These are phyloP conservation scores for Craterostigma plantagineum DNA, from an alignment of 257 asterid genomes.

Conservation along the genomic window DNA sequence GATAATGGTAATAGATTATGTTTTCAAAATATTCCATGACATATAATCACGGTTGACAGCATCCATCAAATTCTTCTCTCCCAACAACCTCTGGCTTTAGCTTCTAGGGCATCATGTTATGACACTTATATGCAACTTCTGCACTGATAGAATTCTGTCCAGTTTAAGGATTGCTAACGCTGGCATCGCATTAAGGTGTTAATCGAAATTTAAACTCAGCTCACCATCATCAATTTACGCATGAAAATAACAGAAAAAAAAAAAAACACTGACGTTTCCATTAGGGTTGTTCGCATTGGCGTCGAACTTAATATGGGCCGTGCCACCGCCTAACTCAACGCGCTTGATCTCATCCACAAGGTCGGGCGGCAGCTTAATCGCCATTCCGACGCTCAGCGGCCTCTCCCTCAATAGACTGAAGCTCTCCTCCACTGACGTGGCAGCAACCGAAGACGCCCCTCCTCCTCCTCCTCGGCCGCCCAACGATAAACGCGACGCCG, in stretches of 20 bases:
- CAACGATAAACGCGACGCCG: no score
- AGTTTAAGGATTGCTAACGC: no score
- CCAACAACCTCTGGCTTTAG: no score
- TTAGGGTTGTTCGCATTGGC: conserved; percentile 47
- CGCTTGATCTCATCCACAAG: conserved; percentile 98
- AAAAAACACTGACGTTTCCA: conserved; percentile 69
- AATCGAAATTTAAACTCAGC: conserved; percentile 3
- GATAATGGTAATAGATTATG: no score
- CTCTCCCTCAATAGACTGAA: conserved; percentile 71
- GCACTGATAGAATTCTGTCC: no score
- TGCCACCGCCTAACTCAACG: conserved; percentile 61
- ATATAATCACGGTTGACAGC: no score
- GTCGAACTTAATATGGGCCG: conserved; percentile 70
- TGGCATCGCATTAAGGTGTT: background rate
- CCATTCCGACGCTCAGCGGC: conserved; percentile 78
- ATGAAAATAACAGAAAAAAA: conserved; percentile 8
- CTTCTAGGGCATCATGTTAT: no score
- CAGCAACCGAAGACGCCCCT: background rate
- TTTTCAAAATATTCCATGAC: no score
- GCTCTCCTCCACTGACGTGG: conserved; percentile 35
- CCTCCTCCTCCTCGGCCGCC: no score
- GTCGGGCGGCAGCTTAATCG: conserved; percentile 68
- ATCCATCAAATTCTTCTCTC: no score
- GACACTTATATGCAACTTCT: no score
- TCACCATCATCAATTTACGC: conserved; percentile 8